Conservation (phyloP, 1,139 yeast species). For the Hemisphaericaspora subhashii region DNA sequence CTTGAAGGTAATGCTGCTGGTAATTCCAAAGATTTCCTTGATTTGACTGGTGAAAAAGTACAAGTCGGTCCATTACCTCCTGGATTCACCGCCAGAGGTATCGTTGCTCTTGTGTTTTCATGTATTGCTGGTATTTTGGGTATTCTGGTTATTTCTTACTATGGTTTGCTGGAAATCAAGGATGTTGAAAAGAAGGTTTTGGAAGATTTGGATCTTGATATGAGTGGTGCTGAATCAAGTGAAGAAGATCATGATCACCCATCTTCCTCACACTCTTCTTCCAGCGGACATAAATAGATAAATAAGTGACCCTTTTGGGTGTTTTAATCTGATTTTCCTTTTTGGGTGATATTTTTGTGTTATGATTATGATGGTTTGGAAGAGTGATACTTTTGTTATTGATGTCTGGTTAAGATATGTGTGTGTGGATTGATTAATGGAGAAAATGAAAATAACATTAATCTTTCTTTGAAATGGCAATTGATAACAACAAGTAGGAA, state of each 20-base stretch:
- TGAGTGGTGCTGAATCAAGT: conserved; percentile 37
- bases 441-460: neutral
- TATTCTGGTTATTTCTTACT: conserved; percentile 51
- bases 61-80: conserved; percentile 60
- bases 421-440: conserved; percentile 16
- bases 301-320: too few species aligned
- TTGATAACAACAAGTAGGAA: neutral
- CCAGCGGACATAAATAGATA: too few species aligned
- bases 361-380: neutral
- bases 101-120: conserved; percentile 59
- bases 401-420: conserved; percentile 18
- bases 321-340: too few species aligned
- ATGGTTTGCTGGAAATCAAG: conserved; percentile 67
- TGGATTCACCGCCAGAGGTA: conserved; percentile 71
- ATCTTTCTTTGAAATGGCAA: conserved; percentile 6
- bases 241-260: neutral
- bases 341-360: neutral
- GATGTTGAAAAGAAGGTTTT: conserved; percentile 59
- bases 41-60: conserved; percentile 55
- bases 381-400: neutral
- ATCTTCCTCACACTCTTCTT: too few species aligned
- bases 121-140: conserved; percentile 61
- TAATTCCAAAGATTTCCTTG: conserved; percentile 48
- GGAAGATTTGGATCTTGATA: conserved; percentile 56
- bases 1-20: conserved; percentile 74